Evolutionary conservation across 352 stramenopile genomes (phyloP).

Genomic region (Plasmopara viticola): DNA sequence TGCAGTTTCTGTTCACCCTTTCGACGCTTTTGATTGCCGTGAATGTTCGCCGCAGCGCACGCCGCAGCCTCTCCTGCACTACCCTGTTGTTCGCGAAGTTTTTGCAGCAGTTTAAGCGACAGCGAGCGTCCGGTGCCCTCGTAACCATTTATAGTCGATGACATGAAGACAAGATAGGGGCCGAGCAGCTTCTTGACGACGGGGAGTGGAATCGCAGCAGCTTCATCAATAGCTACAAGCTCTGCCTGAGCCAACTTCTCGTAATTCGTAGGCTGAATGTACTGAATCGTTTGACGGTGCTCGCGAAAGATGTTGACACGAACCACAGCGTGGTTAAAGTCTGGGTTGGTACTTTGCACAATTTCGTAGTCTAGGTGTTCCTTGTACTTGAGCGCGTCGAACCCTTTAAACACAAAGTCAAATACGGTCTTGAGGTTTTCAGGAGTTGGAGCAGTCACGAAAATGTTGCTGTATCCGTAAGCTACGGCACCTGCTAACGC

Average conservation of each 20-base stretch:
- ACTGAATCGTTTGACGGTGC: conserved; percentile 97
- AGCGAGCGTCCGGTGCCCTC: conserved; percentile 98
- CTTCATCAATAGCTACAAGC: conserved; percentile 98
- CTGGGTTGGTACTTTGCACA: conserved; percentile 80
- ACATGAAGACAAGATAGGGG: conserved; percentile 97
- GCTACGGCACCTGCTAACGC: conserved; percentile 74
- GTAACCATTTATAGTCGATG: conserved; percentile 99
- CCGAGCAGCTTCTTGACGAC: conserved; percentile 95
- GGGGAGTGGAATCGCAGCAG: conserved; percentile 99
- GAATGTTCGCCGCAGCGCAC: conserved; percentile 57
- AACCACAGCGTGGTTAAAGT: conserved; percentile 86
- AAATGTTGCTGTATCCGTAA: conserved; percentile 92
- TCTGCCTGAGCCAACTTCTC: conserved; percentile 97
- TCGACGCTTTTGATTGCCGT: conserved; percentile 86
- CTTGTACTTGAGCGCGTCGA: conserved; percentile 90
- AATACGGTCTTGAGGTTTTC: conserved; percentile 99
- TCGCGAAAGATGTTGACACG: conserved; percentile 97
- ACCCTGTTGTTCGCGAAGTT: conserved; percentile 93
- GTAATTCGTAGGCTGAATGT: conserved; percentile 92
- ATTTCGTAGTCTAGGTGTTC: conserved; percentile 98
- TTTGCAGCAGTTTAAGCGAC: conserved; percentile 98
- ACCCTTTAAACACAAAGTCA: conserved; percentile 96
- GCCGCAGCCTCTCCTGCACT: conserved; percentile 52
- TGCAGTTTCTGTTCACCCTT: conserved; percentile 96
- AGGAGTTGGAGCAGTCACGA: conserved; percentile 96